Evolutionary conservation across 441 rosid genomes (phyloP), one percentile per base, ranked within the genome.

Genomic region (Adansonia grandidieri): DNA sequence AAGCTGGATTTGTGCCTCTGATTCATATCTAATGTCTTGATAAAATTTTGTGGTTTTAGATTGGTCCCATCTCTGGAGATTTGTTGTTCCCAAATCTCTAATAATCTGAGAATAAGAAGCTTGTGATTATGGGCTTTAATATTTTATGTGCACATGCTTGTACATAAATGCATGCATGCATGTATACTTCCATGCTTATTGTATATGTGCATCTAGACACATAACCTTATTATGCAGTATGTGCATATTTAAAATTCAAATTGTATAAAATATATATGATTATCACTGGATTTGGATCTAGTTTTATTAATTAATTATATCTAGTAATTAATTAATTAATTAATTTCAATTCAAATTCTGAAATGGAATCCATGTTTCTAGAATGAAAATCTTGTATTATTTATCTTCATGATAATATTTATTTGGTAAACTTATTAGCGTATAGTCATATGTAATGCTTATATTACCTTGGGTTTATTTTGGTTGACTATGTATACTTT

Each of bases 401-500:
- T 37, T 37, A 37, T 37, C 19, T 42, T 64, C 15, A 10, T 65
- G 22, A 17, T 10, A 48, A 22, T 48, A 74, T 22, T 37, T 37
- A 37, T 37, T 37, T 37, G 47, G 19, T 75, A 13, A 45, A 60
- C 54, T 74, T 42, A 42, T 17, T n/a, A 10, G 40, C 78, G 20
- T 50, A 63, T 40, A 72, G 6, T 37, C 4, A 4, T 37, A 65
- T 15, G 70, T 19, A 44, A 56, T 37, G 51, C 51, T 72, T 54
- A 56, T 44, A 20, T 37, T 42, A 44, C 48, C 82, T 56, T 54
- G 60, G 77, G 53, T 63, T 45, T 56, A 81, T 73, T 61, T 67
- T 50, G 64, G 42, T 63, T 77, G 69, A 58, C 70, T 72, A 63
- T 71, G 45, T 70, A 28, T 82, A 22, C 11, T 70, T 70, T 78